A percentile compares a stretch with the other conserved stretches of the same genome.
phyloP scores from a whole-genome alignment of 2,329 filamentous ascomycete genomes.

The Paracoccidioides brasiliensis region DNA sequence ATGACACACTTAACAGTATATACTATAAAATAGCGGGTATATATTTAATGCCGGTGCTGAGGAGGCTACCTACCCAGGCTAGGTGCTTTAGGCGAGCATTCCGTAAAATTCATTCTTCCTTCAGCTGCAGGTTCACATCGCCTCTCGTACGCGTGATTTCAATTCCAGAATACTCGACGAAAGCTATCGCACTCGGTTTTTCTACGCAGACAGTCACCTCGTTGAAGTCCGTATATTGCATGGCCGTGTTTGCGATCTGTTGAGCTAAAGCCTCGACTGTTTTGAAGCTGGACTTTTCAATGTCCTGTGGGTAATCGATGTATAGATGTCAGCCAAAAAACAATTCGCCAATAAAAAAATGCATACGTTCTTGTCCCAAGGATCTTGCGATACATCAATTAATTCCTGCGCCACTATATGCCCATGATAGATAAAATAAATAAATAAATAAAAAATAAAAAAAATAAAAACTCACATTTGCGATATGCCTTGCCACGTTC shows the following conservation, averaged over 20 bases:
- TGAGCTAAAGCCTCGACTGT: constrained; percentile 40
- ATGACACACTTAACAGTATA: too few species aligned
- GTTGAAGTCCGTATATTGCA: constrained; percentile 32
- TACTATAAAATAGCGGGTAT: too few species aligned
- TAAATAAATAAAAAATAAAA: background rate
- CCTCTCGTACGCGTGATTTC: constrained; percentile 35
- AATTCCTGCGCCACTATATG: too few species aligned
- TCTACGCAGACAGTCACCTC: constrained; percentile 36
- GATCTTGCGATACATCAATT: too few species aligned
- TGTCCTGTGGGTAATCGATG: constrained; percentile 19
- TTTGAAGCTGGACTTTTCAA: constrained; percentile 37
- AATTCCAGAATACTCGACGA: constrained; percentile 37
- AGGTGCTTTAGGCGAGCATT: background rate
- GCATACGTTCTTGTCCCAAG: background rate
- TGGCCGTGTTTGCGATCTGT: constrained; percentile 34
- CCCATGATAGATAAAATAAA: too few species aligned
- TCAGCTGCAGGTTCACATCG: constrained; percentile 23
- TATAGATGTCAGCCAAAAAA: constrained; percentile 5
- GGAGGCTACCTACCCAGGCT: too few species aligned
- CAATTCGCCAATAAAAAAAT: background rate
- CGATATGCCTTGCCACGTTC: constrained; percentile 26
- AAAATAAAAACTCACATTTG: constrained; percentile 22
- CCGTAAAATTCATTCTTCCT: background rate
- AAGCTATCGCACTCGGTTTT: constrained; percentile 39
- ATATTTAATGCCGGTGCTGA: too few species aligned